Evolutionary conservation across 2,329 filamentous ascomycete species (phyloP).

Genomic region (Diplodia seriata): DNA sequence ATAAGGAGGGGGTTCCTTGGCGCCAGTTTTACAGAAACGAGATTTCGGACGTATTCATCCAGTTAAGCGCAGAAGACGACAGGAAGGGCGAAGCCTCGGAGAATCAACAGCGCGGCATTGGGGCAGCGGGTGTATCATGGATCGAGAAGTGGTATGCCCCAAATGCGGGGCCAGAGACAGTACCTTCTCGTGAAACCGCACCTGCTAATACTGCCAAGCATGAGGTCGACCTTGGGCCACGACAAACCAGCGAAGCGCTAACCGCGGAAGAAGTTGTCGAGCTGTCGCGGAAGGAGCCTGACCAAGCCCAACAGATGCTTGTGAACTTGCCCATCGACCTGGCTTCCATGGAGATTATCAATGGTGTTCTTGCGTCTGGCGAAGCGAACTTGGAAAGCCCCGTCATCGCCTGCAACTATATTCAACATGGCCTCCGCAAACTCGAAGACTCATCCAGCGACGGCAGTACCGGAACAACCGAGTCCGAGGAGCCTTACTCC

Average conservation of each 20-base stretch:
- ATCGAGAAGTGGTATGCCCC: conserved; percentile 15
- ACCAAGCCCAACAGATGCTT: conserved; percentile 39
- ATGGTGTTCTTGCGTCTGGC: conserved; percentile 43
- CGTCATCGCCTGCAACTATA: conserved; percentile 44
- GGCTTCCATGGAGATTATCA: conserved; percentile 49
- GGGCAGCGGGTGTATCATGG: too few species aligned
- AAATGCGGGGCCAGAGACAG: neutral
- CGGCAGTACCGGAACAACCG: conserved; percentile 29
- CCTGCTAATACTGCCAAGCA: conserved; percentile 1
- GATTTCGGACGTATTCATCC: neutral
- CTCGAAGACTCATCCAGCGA: conserved; percentile 38
- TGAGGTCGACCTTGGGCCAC: neutral
- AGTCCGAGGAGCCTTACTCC: conserved; percentile 33
- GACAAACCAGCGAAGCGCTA: neutral
- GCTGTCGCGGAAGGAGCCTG: conserved; percentile 13
- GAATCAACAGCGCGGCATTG: neutral
- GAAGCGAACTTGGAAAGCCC: conserved; percentile 42
- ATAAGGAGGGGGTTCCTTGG: conserved; percentile 44
- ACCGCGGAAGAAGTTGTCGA: conserved; percentile 5
- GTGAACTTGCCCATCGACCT: conserved; percentile 47
- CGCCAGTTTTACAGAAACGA: conserved; percentile 7
- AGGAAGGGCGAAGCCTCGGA: too few species aligned
- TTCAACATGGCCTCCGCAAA: conserved; percentile 48
- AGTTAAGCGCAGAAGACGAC: neutral
- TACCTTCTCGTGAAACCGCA: conserved; percentile 1